Evolutionary conservation across 2,329 filamentous ascomycete genomes (phyloP).

Genomic region (Colletotrichum lini): DNA sequence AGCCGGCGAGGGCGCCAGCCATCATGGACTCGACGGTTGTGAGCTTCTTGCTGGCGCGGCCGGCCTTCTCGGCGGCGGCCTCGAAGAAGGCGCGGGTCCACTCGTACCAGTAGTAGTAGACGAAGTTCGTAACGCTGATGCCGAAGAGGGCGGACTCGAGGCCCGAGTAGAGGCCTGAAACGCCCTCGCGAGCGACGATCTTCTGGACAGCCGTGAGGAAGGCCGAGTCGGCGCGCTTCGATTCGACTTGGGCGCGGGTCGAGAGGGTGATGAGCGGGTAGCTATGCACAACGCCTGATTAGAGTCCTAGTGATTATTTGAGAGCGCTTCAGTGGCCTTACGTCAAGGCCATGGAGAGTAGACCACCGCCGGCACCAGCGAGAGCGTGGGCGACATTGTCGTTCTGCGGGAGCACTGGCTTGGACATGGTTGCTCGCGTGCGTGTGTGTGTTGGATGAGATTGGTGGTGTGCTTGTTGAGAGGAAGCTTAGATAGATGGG

Average conservation of each 20-base stretch:
- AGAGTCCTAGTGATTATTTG: slow-evolving; percentile 23
- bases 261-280: slow-evolving; percentile 98
- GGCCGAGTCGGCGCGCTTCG: slow-evolving; percentile 88
- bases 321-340: slow-evolving; percentile 57
- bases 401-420: slow-evolving; percentile 83
- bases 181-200: slow-evolving; percentile 92
- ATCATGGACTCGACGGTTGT: slow-evolving; percentile 95
- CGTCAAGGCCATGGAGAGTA: slow-evolving; percentile 96
- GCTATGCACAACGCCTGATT: slow-evolving; percentile 58
- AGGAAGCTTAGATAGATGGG: slow-evolving; percentile 33
- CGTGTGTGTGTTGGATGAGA: background rate
- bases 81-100: slow-evolving; percentile 94
- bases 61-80: slow-evolving; percentile 79
- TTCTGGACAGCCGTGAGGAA: slow-evolving; percentile 86
- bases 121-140: slow-evolving; percentile 98
- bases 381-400: slow-evolving; percentile 98
- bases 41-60: slow-evolving; percentile 83
- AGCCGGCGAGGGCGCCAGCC: slow-evolving; percentile 92
- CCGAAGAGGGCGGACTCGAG: slow-evolving; percentile 96
- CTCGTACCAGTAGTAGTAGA: slow-evolving; percentile 99
- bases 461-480: slow-evolving; percentile 10
- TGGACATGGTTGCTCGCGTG: slow-evolving; percentile 55
- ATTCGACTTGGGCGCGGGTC: slow-evolving; percentile 97
- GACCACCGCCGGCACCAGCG: slow-evolving; percentile 91
- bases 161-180: slow-evolving; percentile 90